Evolutionary conservation across 257 asterid genomes (phyloP).

Genomic region (Eucommia ulmoides): DNA sequence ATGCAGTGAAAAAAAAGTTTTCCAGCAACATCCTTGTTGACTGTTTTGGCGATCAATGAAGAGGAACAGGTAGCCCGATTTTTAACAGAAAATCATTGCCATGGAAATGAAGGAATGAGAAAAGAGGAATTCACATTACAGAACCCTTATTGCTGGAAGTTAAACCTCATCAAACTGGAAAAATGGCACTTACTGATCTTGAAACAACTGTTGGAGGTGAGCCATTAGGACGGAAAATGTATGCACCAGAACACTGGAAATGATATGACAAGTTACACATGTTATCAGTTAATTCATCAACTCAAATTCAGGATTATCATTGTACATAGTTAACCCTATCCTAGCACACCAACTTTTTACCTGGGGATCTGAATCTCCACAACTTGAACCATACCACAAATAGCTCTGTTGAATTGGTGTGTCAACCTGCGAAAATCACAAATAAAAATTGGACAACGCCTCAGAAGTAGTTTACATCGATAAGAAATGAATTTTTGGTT

Average conservation of each 20-base stretch:
- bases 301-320: not conserved
- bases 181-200: conserved; percentile 40
- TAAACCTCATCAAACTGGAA: not conserved
- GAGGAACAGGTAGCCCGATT: not conserved
- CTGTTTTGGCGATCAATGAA: not conserved
- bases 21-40: not conserved
- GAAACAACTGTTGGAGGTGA: conserved; percentile 44
- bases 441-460: not conserved
- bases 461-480: no score
- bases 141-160: not conserved
- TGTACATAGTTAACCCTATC: not conserved
- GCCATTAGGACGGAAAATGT: conserved; percentile 69
- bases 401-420: conserved; percentile 73
- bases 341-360: conserved; percentile 13
- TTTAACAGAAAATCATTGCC: not conserved
- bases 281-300: not conserved
- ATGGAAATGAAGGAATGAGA: not conserved
- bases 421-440: conserved; percentile 41
- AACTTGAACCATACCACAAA: conserved; percentile 64
- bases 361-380: conserved; percentile 46
- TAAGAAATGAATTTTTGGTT: no score
- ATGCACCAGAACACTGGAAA: conserved; percentile 72
- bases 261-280: not conserved
- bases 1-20: not conserved
- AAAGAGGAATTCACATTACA: not conserved